Evolutionary conservation across 352 stramenopile species (phyloP).

Genomic region (Globisporangium middletonii): DNA sequence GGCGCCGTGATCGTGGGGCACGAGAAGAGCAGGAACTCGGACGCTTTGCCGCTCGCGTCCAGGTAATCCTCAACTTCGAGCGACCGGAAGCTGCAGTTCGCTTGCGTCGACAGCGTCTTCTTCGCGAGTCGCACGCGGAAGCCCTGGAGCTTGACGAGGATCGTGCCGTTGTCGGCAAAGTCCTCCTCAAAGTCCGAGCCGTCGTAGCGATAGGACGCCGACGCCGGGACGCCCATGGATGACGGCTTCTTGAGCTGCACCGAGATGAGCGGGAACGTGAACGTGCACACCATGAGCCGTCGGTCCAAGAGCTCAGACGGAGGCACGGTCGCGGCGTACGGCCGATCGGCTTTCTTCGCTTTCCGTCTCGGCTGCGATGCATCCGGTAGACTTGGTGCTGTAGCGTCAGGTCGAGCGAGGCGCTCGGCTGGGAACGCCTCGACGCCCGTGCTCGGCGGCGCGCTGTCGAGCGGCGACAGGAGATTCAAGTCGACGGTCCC

Average conservation of each 20-base stretch:
- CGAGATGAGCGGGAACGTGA: conserved; percentile 76
- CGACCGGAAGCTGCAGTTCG: conserved; percentile 60
- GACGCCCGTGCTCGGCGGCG: neutral
- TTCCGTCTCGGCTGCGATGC: conserved; percentile 16
- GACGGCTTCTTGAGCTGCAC: conserved; percentile 77
- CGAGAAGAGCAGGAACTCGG: conserved; percentile 77
- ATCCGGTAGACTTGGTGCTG: neutral
- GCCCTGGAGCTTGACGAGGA: conserved; percentile 75
- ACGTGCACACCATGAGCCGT: conserved; percentile 68
- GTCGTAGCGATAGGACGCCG: conserved; percentile 58
- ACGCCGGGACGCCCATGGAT: conserved; percentile 29
- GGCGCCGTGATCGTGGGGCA: conserved; percentile 61
- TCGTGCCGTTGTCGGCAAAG: conserved; percentile 46
- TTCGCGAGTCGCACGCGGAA: conserved; percentile 76
- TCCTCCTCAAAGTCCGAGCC: conserved; percentile 57
- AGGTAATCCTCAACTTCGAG: conserved; percentile 77
- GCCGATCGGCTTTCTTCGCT: conserved; percentile 20
- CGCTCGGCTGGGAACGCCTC: conserved; percentile 1
- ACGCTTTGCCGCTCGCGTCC: conserved; percentile 48
- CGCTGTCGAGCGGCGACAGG: conserved; percentile 1
- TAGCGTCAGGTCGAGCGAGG: conserved; percentile 4
- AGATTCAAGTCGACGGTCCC: conserved; percentile 42
- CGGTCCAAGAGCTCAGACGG: conserved; percentile 59
- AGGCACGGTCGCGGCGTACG: conserved; percentile 4
- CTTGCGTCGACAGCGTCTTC: conserved; percentile 74